Percentiles rank a stretch among this genome's conserved stretches.
These are phyloP conservation scores for Dryas octopetala DNA, from an alignment of 306 rosid species.

Conservation along the genomic window DNA sequence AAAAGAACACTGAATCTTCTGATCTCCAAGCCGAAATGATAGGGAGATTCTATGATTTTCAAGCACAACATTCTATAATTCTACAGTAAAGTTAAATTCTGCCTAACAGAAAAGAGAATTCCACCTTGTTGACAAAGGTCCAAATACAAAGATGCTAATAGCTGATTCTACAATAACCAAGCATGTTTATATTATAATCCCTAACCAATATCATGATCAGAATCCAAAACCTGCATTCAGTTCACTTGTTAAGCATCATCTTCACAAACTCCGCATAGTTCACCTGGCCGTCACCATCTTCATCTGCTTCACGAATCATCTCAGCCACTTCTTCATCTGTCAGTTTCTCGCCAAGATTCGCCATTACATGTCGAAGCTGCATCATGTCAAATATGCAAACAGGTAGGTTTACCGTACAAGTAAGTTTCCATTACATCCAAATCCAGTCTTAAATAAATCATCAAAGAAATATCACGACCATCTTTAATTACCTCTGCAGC, in stretches of 20 bases:
- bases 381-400: conserved; percentile 1
- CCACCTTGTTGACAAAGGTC: conserved; percentile 3
- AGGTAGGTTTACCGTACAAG: neutral
- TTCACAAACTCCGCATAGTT: conserved; percentile 36
- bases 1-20: no score
- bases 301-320: conserved; percentile 31
- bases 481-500: conserved; percentile 28
- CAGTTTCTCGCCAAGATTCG: conserved; percentile 30
- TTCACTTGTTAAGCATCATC: conserved; percentile 31
- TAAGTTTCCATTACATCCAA: neutral
- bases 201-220: neutral
- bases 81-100: neutral
- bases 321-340: conserved; percentile 34
- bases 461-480: neutral
- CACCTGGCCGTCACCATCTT: conserved; percentile 36
- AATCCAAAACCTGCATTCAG: neutral
- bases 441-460: neutral
- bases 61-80: conserved; percentile 7
- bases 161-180: conserved; percentile 2
- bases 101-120: neutral
- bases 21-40: no score
- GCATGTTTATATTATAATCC: neutral
- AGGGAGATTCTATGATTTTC: neutral
- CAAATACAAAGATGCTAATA: conserved; percentile 8
- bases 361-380: conserved; percentile 36